These are phyloP conservation scores for Periconia sp. DNA, from an alignment of 2,329 filamentous ascomycete species.

Conservation along the genomic window DNA sequence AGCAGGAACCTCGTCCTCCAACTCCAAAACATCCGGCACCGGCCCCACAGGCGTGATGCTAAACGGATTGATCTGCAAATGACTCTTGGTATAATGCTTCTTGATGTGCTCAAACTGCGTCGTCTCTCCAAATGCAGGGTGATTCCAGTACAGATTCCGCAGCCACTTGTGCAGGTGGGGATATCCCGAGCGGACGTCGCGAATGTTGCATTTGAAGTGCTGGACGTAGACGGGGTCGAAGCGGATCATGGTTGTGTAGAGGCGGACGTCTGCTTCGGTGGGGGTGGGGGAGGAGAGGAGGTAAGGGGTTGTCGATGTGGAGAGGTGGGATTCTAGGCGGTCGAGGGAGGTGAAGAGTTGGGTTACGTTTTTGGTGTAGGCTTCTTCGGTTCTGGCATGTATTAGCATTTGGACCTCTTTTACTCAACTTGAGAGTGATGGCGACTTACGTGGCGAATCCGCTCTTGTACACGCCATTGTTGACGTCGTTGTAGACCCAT, in stretches of 20 bases:
- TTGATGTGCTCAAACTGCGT: slow-evolving; percentile 97
- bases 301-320: slow-evolving; percentile 51
- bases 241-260: slow-evolving; percentile 65
- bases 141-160: slow-evolving; percentile 82
- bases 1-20: slow-evolving; percentile 77
- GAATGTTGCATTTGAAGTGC: slow-evolving; percentile 79
- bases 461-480: slow-evolving; percentile 60
- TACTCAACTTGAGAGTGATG: slow-evolving; percentile 1
- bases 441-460: slow-evolving; percentile 56
- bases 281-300: slow-evolving; percentile 52
- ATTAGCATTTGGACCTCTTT: no score
- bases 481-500: slow-evolving; percentile 60
- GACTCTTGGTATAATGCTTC: slow-evolving; percentile 72
- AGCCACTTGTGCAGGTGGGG: slow-evolving; percentile 83
- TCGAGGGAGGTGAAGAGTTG: slow-evolving; percentile 57
- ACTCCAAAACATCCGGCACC: slow-evolving; percentile 76
- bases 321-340: slow-evolving; percentile 52
- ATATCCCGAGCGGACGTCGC: slow-evolving; percentile 84
- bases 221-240: slow-evolving; percentile 64
- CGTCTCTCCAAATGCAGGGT: slow-evolving; percentile 77
- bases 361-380: slow-evolving; percentile 54
- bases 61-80: slow-evolving; percentile 68
- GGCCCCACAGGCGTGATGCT: slow-evolving; percentile 86
- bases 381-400: slow-evolving; percentile 50
- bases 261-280: slow-evolving; percentile 58